Evolutionary conservation across 306 rosid genomes (phyloP).

Genomic region (Dryas alaskensis): DNA sequence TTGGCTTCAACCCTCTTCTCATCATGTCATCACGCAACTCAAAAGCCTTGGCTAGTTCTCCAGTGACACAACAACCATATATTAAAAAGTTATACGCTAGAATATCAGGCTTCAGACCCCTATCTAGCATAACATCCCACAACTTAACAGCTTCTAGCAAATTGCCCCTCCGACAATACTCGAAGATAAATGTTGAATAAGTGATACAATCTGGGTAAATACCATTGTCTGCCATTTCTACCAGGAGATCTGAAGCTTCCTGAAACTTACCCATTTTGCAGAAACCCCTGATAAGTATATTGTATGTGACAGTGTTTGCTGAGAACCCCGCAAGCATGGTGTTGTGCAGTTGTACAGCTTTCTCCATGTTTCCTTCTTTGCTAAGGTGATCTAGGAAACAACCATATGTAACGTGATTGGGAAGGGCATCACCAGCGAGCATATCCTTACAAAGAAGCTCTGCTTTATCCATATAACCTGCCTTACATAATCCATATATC

Average conservation of each 20-base stretch:
- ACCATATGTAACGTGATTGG: constrained; percentile 72
- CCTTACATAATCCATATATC: constrained; percentile 80
- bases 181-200: constrained; percentile 78
- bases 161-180: constrained; percentile 66
- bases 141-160: constrained; percentile 55
- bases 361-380: constrained; percentile 69
- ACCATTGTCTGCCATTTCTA: constrained; percentile 61
- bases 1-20: constrained; percentile 60
- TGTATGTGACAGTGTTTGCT: constrained; percentile 72
- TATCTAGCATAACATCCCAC: constrained; percentile 80
- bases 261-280: constrained; percentile 70
- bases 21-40: constrained; percentile 85
- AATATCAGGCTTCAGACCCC: constrained; percentile 72
- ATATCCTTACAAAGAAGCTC: constrained; percentile 61
- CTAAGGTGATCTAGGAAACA: constrained; percentile 74
- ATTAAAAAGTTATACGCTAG: constrained; percentile 74
- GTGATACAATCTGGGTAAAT: constrained; percentile 77
- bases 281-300: constrained; percentile 79
- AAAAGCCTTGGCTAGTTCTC: constrained; percentile 63
- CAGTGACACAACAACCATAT: constrained; percentile 78
- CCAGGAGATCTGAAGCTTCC: constrained; percentile 65
- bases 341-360: constrained; percentile 70
- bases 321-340: constrained; percentile 60
- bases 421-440: constrained; percentile 43
- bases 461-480: constrained; percentile 64